Base-by-base conservation (phyloP, 495 filamentous ascomycete species). In the Parathielavia hyrcaniae region DNA sequence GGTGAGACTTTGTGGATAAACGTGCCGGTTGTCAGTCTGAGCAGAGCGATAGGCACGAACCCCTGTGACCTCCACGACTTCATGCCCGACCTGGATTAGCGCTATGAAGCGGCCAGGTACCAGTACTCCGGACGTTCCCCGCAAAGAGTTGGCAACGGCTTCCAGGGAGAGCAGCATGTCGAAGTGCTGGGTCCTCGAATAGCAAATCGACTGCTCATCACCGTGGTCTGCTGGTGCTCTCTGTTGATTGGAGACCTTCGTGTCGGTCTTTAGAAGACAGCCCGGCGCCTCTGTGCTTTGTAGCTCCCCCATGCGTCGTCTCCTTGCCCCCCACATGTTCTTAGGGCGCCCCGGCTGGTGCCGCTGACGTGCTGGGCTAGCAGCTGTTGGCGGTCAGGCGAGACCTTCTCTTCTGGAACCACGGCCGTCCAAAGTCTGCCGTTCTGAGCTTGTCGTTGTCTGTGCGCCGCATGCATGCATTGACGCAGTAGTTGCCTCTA, bases 401-500 rank as follows among this genome's bases (percentile, higher is more conserved):
- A 38, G 30, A 1, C 45, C 22, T 5, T 19, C 30, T 30, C 47
- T 64, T 53, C 59, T 61, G 57, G 55, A 62, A 64, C 59, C 59
- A 59, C 53, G 57, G 57, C 44, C 36, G 61, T 57, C 52, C 48
- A 61, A 62, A 6, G 58, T 52, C 52, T 61, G 60, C 58, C 59
- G 53, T 60, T 67, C 58, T 58, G 59, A 57, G 47, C 41, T 55
- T 64, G 16, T 43, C 60, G 58, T 54, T 52, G 64, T 64, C 64
- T 67, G 65, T 65, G 63, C 65, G 57, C 52, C 59, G 65, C 64
- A 62, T 65, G 60, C 62, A 46, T 65, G 67, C 64, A 67, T 67
- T n/a, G 62, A 67, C 60, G 56, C 60, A 55, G 65, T 58, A 64
- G 59, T 50, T 46, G 61, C 49, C 55, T 61, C 61, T 59, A 57